A percentile compares a stretch with the other conserved stretches of the same genome.
Conservation (phyloP, 2,329 filamentous ascomycete genomes). For the Apiospora koreana region DNA sequence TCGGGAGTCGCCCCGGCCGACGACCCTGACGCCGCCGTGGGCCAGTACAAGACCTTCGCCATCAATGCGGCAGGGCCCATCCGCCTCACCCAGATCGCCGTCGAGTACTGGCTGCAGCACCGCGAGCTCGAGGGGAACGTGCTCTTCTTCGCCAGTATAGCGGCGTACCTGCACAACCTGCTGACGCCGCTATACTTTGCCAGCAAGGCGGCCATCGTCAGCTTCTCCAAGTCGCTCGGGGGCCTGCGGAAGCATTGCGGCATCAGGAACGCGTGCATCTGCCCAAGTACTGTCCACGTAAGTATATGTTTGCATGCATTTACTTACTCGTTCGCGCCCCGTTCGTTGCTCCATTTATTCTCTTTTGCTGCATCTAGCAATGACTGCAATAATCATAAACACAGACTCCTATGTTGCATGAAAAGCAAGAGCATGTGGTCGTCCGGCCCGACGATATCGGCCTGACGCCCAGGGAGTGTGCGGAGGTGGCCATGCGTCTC, state of each 20-base stretch:
- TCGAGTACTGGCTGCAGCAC: slow-evolving; percentile 32
- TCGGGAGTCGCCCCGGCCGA: slow-evolving; percentile 12
- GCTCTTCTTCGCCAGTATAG: slow-evolving; percentile 29
- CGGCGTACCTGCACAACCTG: slow-evolving; percentile 30
- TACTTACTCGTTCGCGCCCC: neutral
- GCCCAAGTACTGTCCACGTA: slow-evolving; percentile 32
- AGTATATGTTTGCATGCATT: slow-evolving; percentile 19
- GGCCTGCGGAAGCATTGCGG: slow-evolving; percentile 33
- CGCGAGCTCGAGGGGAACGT: slow-evolving; percentile 25
- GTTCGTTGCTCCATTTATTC: neutral
- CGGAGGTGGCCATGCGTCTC: slow-evolving; percentile 32
- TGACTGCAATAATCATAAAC: neutral
- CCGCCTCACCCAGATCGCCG: slow-evolving; percentile 25
- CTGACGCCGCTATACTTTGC: slow-evolving; percentile 32
- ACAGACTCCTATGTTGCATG: neutral
- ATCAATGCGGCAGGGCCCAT: slow-evolving; percentile 25
- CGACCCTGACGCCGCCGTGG: slow-evolving; percentile 18
- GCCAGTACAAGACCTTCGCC: slow-evolving; percentile 23
- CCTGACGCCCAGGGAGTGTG: slow-evolving; percentile 33
- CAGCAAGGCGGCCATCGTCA: slow-evolving; percentile 30
- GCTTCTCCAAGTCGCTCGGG: slow-evolving; percentile 25
- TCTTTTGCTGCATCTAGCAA: neutral
- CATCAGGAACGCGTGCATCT: slow-evolving; percentile 34
- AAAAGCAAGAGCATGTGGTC: slow-evolving; percentile 28
- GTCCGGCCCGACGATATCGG: slow-evolving; percentile 24